Evolutionary conservation across 495 filamentous ascomycete genomes (phyloP).

Genomic region (Pyrenula massariospora): DNA sequence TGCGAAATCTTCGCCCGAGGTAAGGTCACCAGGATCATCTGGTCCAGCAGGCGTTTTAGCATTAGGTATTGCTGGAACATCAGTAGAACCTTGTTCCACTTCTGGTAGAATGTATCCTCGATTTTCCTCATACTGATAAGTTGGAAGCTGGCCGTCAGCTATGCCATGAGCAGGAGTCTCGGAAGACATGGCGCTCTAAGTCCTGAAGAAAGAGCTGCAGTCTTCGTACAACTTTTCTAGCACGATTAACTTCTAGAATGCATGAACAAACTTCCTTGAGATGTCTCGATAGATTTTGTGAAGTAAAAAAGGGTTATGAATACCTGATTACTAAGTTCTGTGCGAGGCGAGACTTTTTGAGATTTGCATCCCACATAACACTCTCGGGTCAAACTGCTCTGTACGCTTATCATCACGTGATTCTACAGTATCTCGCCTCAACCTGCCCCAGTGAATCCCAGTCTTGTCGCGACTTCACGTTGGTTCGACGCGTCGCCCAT

Average conservation of each 20-base stretch:
- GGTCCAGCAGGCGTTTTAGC: conserved; percentile 26
- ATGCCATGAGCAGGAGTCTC: conserved; percentile 5
- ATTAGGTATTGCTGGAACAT: conserved; percentile 22
- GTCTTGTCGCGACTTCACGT: not conserved
- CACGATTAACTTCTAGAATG: too few relatives aligned
- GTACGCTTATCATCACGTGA: not conserved
- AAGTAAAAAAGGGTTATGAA: too few relatives aligned
- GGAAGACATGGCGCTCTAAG: too few relatives aligned
- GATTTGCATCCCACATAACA: too few relatives aligned
- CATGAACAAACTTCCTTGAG: too few relatives aligned
- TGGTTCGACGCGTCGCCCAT: not conserved
- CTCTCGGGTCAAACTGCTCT: conserved; percentile 17
- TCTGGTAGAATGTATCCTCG: conserved; percentile 36
- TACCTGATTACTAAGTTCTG: too few relatives aligned
- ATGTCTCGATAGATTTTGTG: too few relatives aligned
- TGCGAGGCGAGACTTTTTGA: too few relatives aligned
- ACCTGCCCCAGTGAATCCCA: not conserved
- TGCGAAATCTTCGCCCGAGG: conserved; percentile 47
- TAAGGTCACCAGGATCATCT: conserved; percentile 44
- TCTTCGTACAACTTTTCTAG: too few relatives aligned
- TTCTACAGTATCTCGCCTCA: not conserved
- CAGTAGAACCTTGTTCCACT: conserved; percentile 15
- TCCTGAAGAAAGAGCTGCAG: too few relatives aligned
- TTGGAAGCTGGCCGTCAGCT: conserved; percentile 36
- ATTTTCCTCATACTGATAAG: conserved; percentile 42